Conservation (phyloP, 495 filamentous ascomycete genomes). For the Cercophora scortea region DNA sequence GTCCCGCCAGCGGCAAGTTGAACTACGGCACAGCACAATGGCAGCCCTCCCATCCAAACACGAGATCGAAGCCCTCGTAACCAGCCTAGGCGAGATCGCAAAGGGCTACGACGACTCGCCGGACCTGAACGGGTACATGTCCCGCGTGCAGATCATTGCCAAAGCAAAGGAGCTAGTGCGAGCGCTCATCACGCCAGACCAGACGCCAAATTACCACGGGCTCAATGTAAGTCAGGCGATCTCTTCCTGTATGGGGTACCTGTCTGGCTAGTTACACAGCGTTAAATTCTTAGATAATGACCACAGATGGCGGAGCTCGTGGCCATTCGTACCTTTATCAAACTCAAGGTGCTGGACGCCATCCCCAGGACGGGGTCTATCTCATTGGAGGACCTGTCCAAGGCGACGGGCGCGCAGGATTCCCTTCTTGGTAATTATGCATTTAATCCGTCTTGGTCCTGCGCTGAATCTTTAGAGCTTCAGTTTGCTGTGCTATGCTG, state of each 20-base stretch:
- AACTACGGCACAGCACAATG: too few species aligned
- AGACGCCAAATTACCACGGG: conserved; percentile 13
- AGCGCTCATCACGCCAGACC: conserved; percentile 6
- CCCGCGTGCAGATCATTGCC: conserved; percentile 7
- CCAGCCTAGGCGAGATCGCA: not conserved
- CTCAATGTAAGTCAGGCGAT: conserved; percentile 6
- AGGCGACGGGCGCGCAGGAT: conserved; percentile 10
- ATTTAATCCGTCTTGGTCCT: too few species aligned
- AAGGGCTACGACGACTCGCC: conserved; percentile 7
- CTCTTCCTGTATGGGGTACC: not conserved
- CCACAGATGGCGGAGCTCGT: conserved; percentile 16
- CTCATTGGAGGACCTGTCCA: conserved; percentile 9
- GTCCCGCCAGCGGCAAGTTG: too few species aligned
- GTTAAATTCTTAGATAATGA: too few species aligned
- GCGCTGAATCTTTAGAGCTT: too few species aligned
- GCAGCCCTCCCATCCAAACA: conserved; percentile 9
- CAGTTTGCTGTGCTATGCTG: too few species aligned
- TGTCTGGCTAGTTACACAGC: not conserved
- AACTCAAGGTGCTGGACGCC: conserved; percentile 10
- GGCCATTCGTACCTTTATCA: conserved; percentile 16
- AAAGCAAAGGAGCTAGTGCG: conserved; percentile 9
- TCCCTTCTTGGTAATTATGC: conserved; percentile 12
- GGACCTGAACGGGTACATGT: conserved; percentile 9
- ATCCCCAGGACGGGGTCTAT: conserved; percentile 13
- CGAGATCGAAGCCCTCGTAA: conserved; percentile 9